Evolutionary conservation across 208 protist genomes (phyloP).

Genomic region (Leishmania martiniquensis): DNA sequence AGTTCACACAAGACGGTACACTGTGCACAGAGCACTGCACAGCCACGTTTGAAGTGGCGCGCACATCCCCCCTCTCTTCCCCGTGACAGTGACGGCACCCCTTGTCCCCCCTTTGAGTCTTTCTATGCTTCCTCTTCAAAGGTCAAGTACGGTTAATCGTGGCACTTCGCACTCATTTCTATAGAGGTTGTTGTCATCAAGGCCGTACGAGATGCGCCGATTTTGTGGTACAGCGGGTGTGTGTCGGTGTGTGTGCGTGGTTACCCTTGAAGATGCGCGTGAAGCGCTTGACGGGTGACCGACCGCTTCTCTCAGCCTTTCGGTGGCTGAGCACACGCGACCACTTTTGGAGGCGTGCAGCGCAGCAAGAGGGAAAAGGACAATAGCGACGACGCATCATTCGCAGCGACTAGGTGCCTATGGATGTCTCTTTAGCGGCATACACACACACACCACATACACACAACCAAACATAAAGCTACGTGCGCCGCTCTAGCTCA

Average conservation of each 20-base stretch:
- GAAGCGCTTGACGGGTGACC: not conserved
- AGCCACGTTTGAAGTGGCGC: not conserved
- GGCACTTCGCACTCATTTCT: slow-evolving; percentile 20
- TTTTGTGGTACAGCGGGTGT: not conserved
- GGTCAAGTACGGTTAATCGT: slow-evolving; percentile 30
- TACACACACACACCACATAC: slow-evolving; percentile 1
- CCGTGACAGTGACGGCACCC: not conserved
- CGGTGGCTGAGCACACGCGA: not conserved
- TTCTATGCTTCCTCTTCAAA: not conserved
- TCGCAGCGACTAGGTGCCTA: no score
- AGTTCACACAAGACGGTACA: not conserved
- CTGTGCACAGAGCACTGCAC: not conserved
- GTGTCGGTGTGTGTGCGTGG: not conserved
- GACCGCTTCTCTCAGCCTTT: not conserved
- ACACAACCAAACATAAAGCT: no score
- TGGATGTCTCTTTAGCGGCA: not conserved
- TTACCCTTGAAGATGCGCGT: not conserved
- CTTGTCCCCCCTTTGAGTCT: not conserved
- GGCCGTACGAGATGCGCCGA: slow-evolving; percentile 19
- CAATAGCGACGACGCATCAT: no score
- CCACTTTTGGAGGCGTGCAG: not conserved
- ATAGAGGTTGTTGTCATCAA: slow-evolving; percentile 38
- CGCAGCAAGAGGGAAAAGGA: not conserved
- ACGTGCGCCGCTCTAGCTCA: no score
- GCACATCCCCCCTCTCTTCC: not conserved